Conservation (phyloP, 1,284 basidiomycete species). For the Pholiota adiposa region DNA sequence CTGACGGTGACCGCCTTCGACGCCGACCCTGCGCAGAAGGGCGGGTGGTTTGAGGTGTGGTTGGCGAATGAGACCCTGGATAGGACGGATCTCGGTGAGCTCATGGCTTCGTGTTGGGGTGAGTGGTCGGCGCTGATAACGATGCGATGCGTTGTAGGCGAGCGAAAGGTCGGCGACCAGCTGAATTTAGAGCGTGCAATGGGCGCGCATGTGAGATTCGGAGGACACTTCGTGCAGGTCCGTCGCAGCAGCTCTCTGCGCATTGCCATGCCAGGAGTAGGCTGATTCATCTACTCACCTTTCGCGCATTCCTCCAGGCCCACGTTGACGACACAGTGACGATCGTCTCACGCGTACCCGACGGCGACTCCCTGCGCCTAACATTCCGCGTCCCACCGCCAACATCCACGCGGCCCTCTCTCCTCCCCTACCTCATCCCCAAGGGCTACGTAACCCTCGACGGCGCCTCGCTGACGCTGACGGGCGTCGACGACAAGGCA, state of each 20-base stretch:
- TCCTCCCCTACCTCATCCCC: slow-evolving; percentile 87
- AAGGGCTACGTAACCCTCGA: slow-evolving; percentile 98
- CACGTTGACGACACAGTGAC: slow-evolving; percentile 93
- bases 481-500: slow-evolving; percentile 73
- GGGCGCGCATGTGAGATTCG: slow-evolving; percentile 90
- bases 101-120: not conserved
- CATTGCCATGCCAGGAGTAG: not conserved
- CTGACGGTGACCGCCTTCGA: slow-evolving; percentile 91
- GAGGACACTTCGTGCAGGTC: slow-evolving; percentile 98
- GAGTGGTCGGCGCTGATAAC: not conserved
- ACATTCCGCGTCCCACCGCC: slow-evolving; percentile 77
- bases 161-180: slow-evolving; percentile 78
- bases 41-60: slow-evolving; percentile 91
- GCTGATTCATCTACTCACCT: not conserved
- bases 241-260: not conserved
- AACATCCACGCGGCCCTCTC: slow-evolving; percentile 62
- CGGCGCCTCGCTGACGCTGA: slow-evolving; percentile 93
- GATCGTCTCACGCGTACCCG: slow-evolving; percentile 66
- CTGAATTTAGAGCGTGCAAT: slow-evolving; percentile 97
- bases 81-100: slow-evolving; percentile 86
- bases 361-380: slow-evolving; percentile 89
- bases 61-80: slow-evolving; percentile 94
- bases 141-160: slow-evolving; percentile 49
- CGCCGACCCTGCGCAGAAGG: slow-evolving; percentile 43
- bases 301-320: slow-evolving; percentile 53